Conservation (phyloP, 2,329 filamentous ascomycete genomes). For the Coniochaeta pulveracea region DNA sequence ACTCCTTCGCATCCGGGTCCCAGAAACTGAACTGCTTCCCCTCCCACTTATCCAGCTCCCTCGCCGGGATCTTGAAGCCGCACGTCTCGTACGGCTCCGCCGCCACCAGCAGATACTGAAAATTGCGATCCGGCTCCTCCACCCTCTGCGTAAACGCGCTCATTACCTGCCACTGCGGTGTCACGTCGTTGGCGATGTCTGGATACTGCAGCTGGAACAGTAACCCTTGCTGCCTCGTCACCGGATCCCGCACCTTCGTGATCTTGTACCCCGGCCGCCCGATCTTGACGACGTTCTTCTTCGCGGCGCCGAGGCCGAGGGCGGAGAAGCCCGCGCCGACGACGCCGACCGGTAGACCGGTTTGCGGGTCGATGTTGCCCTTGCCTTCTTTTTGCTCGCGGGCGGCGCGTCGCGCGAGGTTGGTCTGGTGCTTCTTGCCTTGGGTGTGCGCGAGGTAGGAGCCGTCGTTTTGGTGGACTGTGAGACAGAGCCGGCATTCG, state of each 20-base stretch:
- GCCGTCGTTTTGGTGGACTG: slow-evolving; percentile 97
- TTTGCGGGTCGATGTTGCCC: slow-evolving; percentile 55
- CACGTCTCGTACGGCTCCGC: slow-evolving; percentile 98
- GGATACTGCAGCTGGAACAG: slow-evolving; percentile 97
- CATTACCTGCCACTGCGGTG: slow-evolving; percentile 90
- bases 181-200: slow-evolving; percentile 65
- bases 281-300: slow-evolving; percentile 85
- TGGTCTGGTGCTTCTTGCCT: slow-evolving; percentile 97
- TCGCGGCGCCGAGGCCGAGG: slow-evolving; percentile 37
- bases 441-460: slow-evolving; percentile 98
- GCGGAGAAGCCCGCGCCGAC: slow-evolving; percentile 55
- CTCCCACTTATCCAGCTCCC: slow-evolving; percentile 83
- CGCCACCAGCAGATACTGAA: slow-evolving; percentile 88
- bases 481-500: slow-evolving; percentile 92
- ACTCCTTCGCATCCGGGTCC: slow-evolving; percentile 91
- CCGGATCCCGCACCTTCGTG: slow-evolving; percentile 84
- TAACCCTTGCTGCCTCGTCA: slow-evolving; percentile 78
- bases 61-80: slow-evolving; percentile 87
- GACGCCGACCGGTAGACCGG: slow-evolving; percentile 62
- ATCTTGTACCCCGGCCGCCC: slow-evolving; percentile 95
- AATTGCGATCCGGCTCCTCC: slow-evolving; percentile 88
- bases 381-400: slow-evolving; percentile 86
- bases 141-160: slow-evolving; percentile 93
- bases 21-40: slow-evolving; percentile 90
- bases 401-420: slow-evolving; percentile 89